Percentiles rank a stretch among this genome's conserved stretches.
Evolutionary conservation across 768 basidiomycete species (phyloP).

Genomic region (Suillus ampliporus): DNA sequence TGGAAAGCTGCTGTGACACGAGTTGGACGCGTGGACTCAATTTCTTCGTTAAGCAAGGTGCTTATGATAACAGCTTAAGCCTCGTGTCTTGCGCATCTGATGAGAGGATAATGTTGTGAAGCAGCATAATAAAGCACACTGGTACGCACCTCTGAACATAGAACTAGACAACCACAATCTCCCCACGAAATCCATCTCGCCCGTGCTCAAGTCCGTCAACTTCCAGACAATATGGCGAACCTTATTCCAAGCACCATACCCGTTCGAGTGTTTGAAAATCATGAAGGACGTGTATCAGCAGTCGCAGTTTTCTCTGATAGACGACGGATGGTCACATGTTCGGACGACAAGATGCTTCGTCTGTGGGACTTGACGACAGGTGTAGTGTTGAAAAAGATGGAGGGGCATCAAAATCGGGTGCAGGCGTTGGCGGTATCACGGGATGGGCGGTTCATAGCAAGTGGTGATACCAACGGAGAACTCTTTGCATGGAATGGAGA

Average conservation of each 20-base stretch:
- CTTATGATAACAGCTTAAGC: not conserved
- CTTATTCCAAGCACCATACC: not conserved
- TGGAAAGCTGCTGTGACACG: too few relatives aligned
- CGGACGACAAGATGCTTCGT: not conserved
- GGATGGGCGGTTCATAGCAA: too few relatives aligned
- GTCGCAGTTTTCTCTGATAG: not conserved
- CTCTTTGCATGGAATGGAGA: too few relatives aligned
- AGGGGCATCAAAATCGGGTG: not conserved
- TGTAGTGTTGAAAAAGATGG: not conserved
- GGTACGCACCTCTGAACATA: too few relatives aligned
- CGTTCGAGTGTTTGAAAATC: not conserved
- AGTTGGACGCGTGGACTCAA: too few relatives aligned
- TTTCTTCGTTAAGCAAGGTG: not conserved
- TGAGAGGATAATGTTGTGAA: not conserved
- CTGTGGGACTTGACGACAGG: not conserved
- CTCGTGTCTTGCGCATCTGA: not conserved
- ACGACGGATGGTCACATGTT: not conserved
- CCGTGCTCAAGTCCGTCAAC: not conserved
- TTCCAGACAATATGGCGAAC: not conserved
- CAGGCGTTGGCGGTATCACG: not conserved
- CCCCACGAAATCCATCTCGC: not conserved
- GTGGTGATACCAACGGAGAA: too few relatives aligned
- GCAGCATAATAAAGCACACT: not conserved
- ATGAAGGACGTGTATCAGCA: fast-evolving
- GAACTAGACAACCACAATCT: too few relatives aligned